A percentile compares a stretch with the other conserved stretches of the same genome.
Evolutionary conservation across 1,284 basidiomycete genomes (phyloP).

Genomic region (Ceratobasidium sp.): DNA sequence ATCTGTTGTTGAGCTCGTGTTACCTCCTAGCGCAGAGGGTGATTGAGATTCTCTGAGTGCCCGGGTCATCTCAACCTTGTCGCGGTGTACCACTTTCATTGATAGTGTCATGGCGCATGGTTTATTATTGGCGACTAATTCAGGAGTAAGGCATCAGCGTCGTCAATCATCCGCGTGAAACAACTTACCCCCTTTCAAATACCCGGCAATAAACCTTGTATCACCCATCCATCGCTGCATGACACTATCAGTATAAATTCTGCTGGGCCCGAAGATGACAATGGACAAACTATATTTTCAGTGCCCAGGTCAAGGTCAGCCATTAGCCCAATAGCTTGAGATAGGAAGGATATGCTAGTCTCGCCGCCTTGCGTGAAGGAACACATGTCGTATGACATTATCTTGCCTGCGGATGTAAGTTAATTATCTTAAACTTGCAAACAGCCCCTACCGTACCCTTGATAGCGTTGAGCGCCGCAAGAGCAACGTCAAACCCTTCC

Average conservation of each 20-base stretch:
- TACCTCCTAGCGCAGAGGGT: background rate
- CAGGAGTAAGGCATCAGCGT: background rate
- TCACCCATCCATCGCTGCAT: slow-evolving; percentile 91
- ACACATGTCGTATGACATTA: slow-evolving; percentile 84
- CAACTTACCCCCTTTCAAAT: slow-evolving; percentile 72
- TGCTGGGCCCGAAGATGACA: background rate
- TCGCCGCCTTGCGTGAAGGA: slow-evolving; percentile 76
- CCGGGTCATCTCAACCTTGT: slow-evolving; percentile 78
- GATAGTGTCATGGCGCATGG: slow-evolving; percentile 76
- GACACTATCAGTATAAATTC: slow-evolving; percentile 77
- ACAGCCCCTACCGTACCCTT: slow-evolving; percentile 69
- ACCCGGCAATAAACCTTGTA: slow-evolving; percentile 86
- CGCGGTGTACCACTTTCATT: slow-evolving; percentile 74
- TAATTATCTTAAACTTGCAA: background rate
- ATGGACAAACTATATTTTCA: slow-evolving; percentile 16
- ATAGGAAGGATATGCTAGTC: slow-evolving; percentile 88
- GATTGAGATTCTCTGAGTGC: slow-evolving; percentile 52
- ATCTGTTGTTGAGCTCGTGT: background rate
- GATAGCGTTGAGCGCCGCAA: slow-evolving; percentile 84
- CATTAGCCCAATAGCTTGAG: slow-evolving; percentile 89
- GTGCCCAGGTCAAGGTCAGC: slow-evolving; percentile 83
- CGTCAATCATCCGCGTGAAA: background rate
- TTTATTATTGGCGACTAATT: slow-evolving; percentile 70
- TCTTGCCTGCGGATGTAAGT: slow-evolving; percentile 61
- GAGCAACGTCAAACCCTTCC: slow-evolving; percentile 78